Conservation (phyloP, 192 early-diverging fungal genomes). For the Coemansia sp. region DNA sequence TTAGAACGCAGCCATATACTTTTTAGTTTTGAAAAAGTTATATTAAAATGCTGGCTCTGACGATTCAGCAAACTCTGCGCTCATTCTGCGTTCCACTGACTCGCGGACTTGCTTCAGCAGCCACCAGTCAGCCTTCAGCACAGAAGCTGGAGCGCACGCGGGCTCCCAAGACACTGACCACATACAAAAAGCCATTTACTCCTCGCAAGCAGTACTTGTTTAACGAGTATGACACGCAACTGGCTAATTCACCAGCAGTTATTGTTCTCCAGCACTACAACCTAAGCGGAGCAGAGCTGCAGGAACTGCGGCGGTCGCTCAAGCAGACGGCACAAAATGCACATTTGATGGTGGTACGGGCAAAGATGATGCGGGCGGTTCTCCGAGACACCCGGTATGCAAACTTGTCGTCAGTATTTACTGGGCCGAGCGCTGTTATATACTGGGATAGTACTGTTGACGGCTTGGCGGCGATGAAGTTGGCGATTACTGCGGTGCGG, state of each 20-base stretch:
- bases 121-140: background rate
- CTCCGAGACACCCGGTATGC: constrained; percentile 38
- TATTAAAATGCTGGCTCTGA: background rate
- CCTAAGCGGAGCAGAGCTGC: constrained; percentile 38
- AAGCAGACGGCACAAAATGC: constrained; percentile 33
- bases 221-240: constrained; percentile 41
- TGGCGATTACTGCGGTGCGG: constrained; percentile 27
- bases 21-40: background rate
- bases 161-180: constrained; percentile 43
- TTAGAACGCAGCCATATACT: background rate
- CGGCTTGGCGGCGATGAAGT: constrained; percentile 14
- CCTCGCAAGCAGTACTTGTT: constrained; percentile 55
- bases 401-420: constrained; percentile 42
- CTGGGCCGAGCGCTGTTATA: constrained; percentile 46
- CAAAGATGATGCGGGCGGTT: constrained; percentile 50
- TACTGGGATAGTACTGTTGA: constrained; percentile 27
- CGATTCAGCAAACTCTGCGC: background rate
- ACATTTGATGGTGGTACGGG: constrained; percentile 38
- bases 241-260: constrained; percentile 22
- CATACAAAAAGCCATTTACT: constrained; percentile 54
- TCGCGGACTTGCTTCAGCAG: background rate
- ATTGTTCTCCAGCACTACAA: constrained; percentile 53
- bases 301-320: constrained; percentile 26
- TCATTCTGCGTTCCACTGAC: background rate
- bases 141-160: constrained; percentile 29